Base-by-base conservation (phyloP, 805 yeast genomes). In the Candida bentonensis region DNA sequence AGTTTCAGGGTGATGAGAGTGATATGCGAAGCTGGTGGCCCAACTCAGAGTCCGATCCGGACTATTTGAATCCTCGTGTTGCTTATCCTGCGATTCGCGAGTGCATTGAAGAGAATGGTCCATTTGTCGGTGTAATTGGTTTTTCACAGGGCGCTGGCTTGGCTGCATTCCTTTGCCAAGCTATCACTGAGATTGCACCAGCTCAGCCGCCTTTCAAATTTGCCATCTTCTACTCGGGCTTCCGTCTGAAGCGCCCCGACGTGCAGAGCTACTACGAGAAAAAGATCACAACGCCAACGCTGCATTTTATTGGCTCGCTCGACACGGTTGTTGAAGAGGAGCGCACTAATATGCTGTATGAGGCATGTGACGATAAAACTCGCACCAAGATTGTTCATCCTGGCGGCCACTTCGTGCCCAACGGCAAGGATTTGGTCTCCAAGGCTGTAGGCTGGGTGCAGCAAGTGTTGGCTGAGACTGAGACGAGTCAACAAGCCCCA, bases 361-460 rank as follows among this genome's bases (percentile, higher is more conserved):
- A 73, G 15, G 62, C 71, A 30, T 74, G 80, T 20, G 67, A 61
- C 23, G 55, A 62, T 17, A 64, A 59, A 9, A 57, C 61, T 21
- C 65, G 82, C 3, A 67, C 62, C 3, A 55, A 66, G 13, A 64
- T 81, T 47, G 80, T 74, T 50, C 98, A 89, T 56, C 96, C 96
- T 7, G 97, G 98, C 48, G 96, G 97, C 1, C 98, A 89, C 58
- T 87, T 82, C 65, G 95, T 89, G 41, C 98, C 97, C 23, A 86
- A 85, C 62, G 80, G 87, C 42, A 83, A 82, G 60, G 74, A 71
- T 45, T 60, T 68, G 42, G 53, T 65, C 13, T 53, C 50, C 9
- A 49, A 55, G 2, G 63, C 65, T 5, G 50, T 53, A 2, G 51
- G 51, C 5, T 65, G 65, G 53, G 46, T 54, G 27, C 23, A 43